phyloP scores from a whole-genome alignment of 768 basidiomycete genomes.

The Mycena galopus region DNA sequence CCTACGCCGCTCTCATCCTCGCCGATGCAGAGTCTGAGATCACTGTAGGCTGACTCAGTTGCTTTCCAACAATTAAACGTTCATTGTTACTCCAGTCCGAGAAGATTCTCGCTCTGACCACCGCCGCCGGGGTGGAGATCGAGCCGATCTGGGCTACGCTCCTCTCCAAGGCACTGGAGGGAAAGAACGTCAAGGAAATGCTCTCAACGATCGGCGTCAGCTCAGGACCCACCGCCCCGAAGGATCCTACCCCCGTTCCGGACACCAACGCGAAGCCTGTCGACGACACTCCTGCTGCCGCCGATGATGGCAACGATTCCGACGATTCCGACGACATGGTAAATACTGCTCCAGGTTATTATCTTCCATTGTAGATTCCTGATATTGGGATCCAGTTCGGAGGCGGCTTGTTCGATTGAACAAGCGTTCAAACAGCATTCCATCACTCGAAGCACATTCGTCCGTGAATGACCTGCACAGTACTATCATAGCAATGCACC shows the following conservation, averaged over 20 bases:
- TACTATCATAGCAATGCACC: not conserved
- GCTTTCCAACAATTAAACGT: slow-evolving; percentile 48
- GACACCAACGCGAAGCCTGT: not conserved
- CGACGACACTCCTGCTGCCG: slow-evolving; percentile 58
- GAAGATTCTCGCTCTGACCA: slow-evolving; percentile 77
- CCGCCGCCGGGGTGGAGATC: slow-evolving; percentile 76
- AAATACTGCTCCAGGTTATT: slow-evolving; percentile 60
- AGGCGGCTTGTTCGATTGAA: slow-evolving; percentile 3
- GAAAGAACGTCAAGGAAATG: slow-evolving; percentile 85
- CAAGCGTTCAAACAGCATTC: not conserved
- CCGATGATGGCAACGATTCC: not conserved
- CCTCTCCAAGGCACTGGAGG: slow-evolving; percentile 87
- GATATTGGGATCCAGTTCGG: not conserved
- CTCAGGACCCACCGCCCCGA: not conserved
- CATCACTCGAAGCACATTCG: not conserved
- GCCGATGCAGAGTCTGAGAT: slow-evolving; percentile 88
- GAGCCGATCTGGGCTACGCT: slow-evolving; percentile 90
- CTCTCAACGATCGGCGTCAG: slow-evolving; percentile 78
- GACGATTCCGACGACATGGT: slow-evolving; percentile 26
- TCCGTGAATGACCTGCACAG: not conserved
- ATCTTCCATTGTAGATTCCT: slow-evolving; percentile 48
- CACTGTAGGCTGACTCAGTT: slow-evolving; percentile 67
- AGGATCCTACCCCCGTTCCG: not conserved
- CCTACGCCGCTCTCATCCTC: slow-evolving; percentile 88
- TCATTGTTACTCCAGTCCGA: slow-evolving; percentile 63